Conservation (phyloP, 495 filamentous ascomycete genomes). For the Penicillium angulare region DNA sequence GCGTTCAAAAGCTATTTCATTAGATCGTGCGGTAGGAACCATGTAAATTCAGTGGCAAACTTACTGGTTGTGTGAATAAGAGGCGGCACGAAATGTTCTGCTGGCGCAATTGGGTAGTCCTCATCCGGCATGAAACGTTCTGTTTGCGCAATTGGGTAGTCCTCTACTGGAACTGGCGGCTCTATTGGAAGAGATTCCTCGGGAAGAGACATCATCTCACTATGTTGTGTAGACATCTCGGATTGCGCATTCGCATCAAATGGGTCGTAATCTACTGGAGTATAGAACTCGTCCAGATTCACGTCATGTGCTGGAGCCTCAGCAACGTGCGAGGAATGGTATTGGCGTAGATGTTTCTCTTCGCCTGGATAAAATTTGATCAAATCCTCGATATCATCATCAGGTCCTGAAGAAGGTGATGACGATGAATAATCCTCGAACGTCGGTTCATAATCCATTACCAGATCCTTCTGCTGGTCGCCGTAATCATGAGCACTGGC, state of each 20-base stretch:
- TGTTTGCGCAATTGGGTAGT: too few relatives aligned
- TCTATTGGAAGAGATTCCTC: too few relatives aligned
- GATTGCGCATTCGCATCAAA: too few relatives aligned
- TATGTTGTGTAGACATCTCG: too few relatives aligned
- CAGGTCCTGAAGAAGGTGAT: constrained; percentile 11
- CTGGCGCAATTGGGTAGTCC: too few relatives aligned
- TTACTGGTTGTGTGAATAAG: constrained; percentile 39
- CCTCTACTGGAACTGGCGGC: too few relatives aligned
- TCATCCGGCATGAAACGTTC: too few relatives aligned
- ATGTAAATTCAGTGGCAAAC: neutral
- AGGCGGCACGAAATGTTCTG: too few relatives aligned
- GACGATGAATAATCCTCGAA: constrained; percentile 13
- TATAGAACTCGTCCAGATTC: constrained; percentile 38
- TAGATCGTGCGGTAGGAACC: neutral
- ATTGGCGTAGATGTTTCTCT: constrained; percentile 21
- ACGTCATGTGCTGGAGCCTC: constrained; percentile 22
- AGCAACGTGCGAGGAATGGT: neutral
- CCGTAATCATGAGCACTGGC: constrained; percentile 23
- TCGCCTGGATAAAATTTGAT: constrained; percentile 39
- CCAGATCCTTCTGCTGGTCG: constrained; percentile 18
- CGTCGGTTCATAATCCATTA: constrained; percentile 29
- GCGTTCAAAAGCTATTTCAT: constrained; percentile 38
- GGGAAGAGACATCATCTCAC: too few relatives aligned
- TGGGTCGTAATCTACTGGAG: constrained; percentile 23
- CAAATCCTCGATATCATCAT: constrained; percentile 35